phyloP scores from a whole-genome alignment of 352 stramenopile species.

The Phytophthora meadii region DNA sequence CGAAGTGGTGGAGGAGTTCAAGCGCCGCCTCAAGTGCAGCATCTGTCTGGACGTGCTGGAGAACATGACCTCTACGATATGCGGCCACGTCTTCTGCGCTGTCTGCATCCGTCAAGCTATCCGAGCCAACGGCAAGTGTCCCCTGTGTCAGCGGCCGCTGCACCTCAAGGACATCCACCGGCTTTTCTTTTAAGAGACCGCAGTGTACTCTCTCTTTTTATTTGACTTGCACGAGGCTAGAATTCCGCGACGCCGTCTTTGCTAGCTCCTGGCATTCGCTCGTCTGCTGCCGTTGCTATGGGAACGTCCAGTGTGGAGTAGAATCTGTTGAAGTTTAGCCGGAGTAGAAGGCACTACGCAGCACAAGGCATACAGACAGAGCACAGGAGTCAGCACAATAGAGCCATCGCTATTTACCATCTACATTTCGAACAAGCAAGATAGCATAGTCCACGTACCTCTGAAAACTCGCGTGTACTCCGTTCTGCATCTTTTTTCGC shows the following conservation, averaged over 20 bases:
- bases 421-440: conserved; percentile 14
- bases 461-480: conserved; percentile 46
- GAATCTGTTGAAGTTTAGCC: conserved; percentile 68
- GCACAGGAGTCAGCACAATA: conserved; percentile 35
- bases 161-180: conserved; percentile 75
- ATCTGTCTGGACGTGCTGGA: conserved; percentile 82
- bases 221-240: conserved; percentile 17
- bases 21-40: conserved; percentile 80
- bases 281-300: conserved; percentile 12
- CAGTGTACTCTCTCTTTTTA: conserved; percentile 23
- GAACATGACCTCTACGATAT: conserved; percentile 84
- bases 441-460: conserved; percentile 39
- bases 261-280: conserved; percentile 11
- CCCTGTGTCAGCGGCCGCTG: conserved; percentile 71
- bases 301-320: conserved; percentile 30
- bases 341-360: conserved; percentile 60
- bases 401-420: conserved; percentile 30
- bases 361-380: conserved; percentile 21
- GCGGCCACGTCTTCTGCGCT: conserved; percentile 84
- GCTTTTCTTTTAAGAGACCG: conserved; percentile 73
- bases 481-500: conserved; percentile 27
- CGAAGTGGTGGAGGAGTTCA: conserved; percentile 81
- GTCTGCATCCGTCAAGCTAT: conserved; percentile 78
- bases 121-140: conserved; percentile 73
- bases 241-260: conserved; percentile 8